Conservation (phyloP, 2,329 filamentous ascomycete genomes). For the Microthyrium microscopicum region DNA sequence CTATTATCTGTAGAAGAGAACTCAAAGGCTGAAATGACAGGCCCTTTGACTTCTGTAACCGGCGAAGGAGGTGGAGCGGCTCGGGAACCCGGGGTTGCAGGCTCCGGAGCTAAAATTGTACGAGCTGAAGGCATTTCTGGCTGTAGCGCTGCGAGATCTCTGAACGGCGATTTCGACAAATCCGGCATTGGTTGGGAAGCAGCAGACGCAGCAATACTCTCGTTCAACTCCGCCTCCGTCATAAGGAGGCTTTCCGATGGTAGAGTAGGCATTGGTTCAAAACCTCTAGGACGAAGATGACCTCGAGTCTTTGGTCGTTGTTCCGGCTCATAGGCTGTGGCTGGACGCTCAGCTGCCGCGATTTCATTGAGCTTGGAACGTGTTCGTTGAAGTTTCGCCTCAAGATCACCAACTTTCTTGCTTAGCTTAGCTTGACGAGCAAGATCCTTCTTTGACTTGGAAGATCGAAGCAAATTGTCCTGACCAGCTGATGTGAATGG, state of each 20-base stretch:
- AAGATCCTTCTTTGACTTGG: slow-evolving; percentile 39
- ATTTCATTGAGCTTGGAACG: slow-evolving; percentile 35
- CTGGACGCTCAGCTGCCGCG: slow-evolving; percentile 12
- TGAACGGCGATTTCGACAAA: background rate
- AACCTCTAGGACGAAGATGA: slow-evolving; percentile 6
- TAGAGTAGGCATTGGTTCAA: slow-evolving; percentile 20
- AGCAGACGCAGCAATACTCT: no score
- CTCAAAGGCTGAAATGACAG: no score
- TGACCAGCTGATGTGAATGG: background rate
- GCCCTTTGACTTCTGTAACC: no score
- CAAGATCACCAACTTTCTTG: slow-evolving; percentile 44
- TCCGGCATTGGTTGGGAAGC: no score
- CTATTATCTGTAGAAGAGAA: no score
- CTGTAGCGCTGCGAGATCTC: background rate
- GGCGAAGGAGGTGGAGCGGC: no score
- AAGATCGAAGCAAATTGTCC: slow-evolving; percentile 21
- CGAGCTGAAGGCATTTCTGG: no score
- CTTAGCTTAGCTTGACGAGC: slow-evolving; percentile 39
- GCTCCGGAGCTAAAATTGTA: no score
- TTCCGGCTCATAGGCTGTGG: slow-evolving; percentile 1
- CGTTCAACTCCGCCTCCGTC: background rate
- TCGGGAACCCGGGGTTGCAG: no score
- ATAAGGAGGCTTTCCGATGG: slow-evolving; percentile 21
- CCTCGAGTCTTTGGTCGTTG: background rate
- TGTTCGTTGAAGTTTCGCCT: slow-evolving; percentile 38